Evolutionary conservation across 1,284 basidiomycete genomes (phyloP).

Genomic region (Cystobasidiaceae sp.): DNA sequence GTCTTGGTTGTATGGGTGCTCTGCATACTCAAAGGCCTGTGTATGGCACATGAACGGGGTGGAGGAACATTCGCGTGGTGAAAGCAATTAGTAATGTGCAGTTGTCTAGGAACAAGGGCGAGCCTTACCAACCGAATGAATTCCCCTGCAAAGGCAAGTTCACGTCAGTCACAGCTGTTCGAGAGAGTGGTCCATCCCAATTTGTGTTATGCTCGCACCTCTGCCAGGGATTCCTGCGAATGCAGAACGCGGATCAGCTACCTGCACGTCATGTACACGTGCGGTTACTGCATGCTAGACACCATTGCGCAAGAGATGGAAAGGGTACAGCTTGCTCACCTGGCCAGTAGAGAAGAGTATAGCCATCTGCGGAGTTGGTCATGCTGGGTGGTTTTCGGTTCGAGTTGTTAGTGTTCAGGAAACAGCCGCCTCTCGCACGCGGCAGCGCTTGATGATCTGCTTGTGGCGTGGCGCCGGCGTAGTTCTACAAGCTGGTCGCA

Average conservation of each 20-base stretch:
- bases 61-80: background rate
- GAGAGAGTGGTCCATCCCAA: too few species aligned
- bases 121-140: conserved; percentile 23
- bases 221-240: conserved; percentile 23
- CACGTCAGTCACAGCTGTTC: too few species aligned
- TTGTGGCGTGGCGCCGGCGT: too few species aligned
- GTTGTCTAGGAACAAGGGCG: background rate
- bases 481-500: too few species aligned
- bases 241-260: too few species aligned
- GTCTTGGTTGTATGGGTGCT: conserved; percentile 24
- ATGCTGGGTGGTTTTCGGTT: background rate
- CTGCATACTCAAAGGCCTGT: conserved; percentile 28
- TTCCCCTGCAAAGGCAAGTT: conserved; percentile 18
- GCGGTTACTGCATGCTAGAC: background rate
- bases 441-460: too few species aligned
- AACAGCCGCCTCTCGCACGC: too few species aligned
- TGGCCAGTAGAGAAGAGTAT: conserved; percentile 19
- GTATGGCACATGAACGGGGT: background rate
- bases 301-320: background rate
- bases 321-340: background rate
- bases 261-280: too few species aligned
- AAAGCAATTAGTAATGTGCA: background rate
- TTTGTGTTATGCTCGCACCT: too few species aligned
- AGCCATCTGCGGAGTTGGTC: conserved; percentile 4
- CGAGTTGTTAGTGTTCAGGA: background rate